Base-by-base conservation (phyloP, 78 protist genomes). In the Dictyostelium intermedium region DNA sequence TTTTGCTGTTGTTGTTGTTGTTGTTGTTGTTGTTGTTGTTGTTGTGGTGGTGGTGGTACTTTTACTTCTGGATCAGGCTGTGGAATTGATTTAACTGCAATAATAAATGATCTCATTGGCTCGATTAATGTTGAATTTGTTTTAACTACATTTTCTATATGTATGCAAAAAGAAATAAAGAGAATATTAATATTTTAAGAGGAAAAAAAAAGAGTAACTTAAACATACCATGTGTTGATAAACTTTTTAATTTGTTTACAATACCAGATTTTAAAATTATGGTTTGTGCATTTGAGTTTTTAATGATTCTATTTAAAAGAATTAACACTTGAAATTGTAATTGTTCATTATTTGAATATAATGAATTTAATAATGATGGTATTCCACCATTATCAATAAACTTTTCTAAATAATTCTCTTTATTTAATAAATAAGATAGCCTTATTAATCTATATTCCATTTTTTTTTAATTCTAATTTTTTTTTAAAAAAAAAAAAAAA, bases 301-400 rank as follows among this genome's bases (percentile, higher is more conserved):
- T 78, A 32, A 80, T 63, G 0, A 80, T 69, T 47, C n/a, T 81
- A 66, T 89, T 89, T 69, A 89, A 81, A 2, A 89, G 25, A 39
- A 25, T 74, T 13, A 89, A 47, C 3, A 89, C 93, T 43, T 77
- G 30, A 80, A 50, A 81, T 69, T 89, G 93, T 32, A 89, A 61
- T 32, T 78, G 73, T 69, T 89, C 93, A 81, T 89, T 77, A 70
- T 89, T 89, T 27, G 93, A 89, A 39, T 89, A 89, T 37, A 89
- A 50, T 47, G 93, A 78, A 66, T 89, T 89, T 25, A 89, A 47
- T 23, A 89, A 43, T 25, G 93, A 60, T 63, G 25, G 39, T 7
- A 89, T 45, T n/a, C 87, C 93, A 80, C 93, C 93, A 45, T 70
- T 81, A 1, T 2, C 14, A 23, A 86, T 60, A 56, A 86, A 86